Base-by-base conservation (phyloP, 140 eudicot species). In the Anethum foeniculum region DNA sequence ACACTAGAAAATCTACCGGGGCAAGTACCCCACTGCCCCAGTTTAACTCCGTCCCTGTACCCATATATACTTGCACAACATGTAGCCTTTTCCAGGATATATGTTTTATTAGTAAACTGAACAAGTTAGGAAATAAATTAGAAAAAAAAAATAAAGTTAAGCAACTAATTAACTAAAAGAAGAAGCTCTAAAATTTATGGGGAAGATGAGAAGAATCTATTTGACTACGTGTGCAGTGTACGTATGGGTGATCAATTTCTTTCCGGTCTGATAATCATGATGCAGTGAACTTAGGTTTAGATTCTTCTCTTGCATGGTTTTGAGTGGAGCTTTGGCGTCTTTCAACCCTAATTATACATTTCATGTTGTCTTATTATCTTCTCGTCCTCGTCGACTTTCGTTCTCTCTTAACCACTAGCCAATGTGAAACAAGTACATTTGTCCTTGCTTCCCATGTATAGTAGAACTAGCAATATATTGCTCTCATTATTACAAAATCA, bases 401-500 rank as follows among this genome's bases (percentile, higher is more conserved):
- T 51, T 51, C 58, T 51, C 23, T 51, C 21, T 51, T 4, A 16
- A 51, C 6, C 12, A 56, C 64, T 1, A 21, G 64, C 27, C 28
- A n/a, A 2, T n/a, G 68, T 60, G 28, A 60, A n/a, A 23, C 68
- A n/a, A 60, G 68, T n/a, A 60, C 32, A 23, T n/a, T n/a, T 60
- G 32, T 60, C 68, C 15, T n/a, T 23, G 68, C 28, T 60, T 60
- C 68, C 67, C 21, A 7, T 23, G 32, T 60, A 58, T n/a, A 6
- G 67, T 23, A 7, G 14, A 18, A 18, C 0, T 54, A 39, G n/a
- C 41, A 4, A 21, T 18, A 56, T 23, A 23, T 6, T 7, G 4
- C 68, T 65, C 69, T 73, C 51, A 62, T 86, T 48, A 83, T 86
- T 58, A 79, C 81, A 80, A 86, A 77, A 83, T 86, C 81, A 86